These are phyloP conservation scores for Penicillium sp. DNA, from an alignment of 2,329 filamentous ascomycete species.

Conservation along the genomic window DNA sequence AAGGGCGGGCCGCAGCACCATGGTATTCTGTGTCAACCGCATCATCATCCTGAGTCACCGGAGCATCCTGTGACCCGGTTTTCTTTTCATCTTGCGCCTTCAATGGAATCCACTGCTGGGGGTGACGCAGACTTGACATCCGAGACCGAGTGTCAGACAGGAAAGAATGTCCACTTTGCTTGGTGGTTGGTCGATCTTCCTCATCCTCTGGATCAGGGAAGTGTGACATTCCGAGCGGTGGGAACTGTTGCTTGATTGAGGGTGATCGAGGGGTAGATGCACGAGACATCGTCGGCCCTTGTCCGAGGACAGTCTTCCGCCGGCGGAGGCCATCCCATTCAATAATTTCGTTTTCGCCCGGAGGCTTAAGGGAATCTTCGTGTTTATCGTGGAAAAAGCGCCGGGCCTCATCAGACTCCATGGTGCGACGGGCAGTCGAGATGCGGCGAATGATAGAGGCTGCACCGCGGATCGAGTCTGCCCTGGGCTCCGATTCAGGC, in stretches of 20 bases:
- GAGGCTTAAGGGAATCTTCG: conserved; percentile 68
- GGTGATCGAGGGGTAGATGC: conserved; percentile 39
- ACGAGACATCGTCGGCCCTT: conserved; percentile 43
- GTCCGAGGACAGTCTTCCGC: conserved; percentile 60
- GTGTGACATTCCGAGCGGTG: conserved; percentile 82
- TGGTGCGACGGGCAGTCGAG: conserved; percentile 71
- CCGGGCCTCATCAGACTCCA: conserved; percentile 76
- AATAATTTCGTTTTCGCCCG: conserved; percentile 75
- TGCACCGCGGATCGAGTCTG: conserved; percentile 89
- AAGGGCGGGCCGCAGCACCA: conserved; percentile 20
- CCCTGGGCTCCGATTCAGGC: conserved; percentile 93
- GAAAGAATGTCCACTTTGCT: conserved; percentile 35
- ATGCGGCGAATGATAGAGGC: conserved; percentile 84
- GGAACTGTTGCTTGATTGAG: conserved; percentile 59
- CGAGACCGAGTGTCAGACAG: conserved; percentile 41
- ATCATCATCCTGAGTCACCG: conserved; percentile 35
- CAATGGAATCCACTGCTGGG: conserved; percentile 36
- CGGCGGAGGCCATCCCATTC: conserved; percentile 92
- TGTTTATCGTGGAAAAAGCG: conserved; percentile 77
- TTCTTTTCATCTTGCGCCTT: conserved; percentile 31
- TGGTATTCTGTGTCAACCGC: conserved; percentile 43
- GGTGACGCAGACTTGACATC: conserved; percentile 38
- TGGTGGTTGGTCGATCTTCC: conserved; percentile 33
- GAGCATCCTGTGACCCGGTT: conserved; percentile 8
- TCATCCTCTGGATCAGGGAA: conserved; percentile 69